Evolutionary conservation across 257 asterid species (phyloP).

Genomic region (Solanum clarkiae): DNA sequence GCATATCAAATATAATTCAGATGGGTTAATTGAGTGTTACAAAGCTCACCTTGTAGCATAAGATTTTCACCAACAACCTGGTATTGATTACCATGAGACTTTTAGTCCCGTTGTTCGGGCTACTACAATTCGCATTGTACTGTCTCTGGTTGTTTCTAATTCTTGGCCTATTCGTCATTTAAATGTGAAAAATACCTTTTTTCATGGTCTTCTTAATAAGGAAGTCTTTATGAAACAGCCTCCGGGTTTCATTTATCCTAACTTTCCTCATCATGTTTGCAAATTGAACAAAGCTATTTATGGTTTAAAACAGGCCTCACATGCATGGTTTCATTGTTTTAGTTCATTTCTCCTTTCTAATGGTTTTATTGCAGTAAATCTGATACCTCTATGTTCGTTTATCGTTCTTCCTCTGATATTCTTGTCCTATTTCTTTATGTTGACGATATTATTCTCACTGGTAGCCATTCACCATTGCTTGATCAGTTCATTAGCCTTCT

Average conservation of each 20-base stretch:
- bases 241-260: not conserved
- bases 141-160: not conserved
- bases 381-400: no score
- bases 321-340: not conserved
- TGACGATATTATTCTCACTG: no score
- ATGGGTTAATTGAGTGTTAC: not conserved
- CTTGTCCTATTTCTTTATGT: no score
- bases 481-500: not conserved
- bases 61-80: not conserved
- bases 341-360: not conserved
- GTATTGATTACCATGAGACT: not conserved
- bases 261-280: not conserved
- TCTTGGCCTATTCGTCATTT: not conserved
- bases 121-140: not conserved
- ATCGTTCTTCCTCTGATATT: no score
- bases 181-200: not conserved
- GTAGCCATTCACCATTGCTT: no score
- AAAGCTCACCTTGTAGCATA: not conserved
- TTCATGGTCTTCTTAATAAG: not conserved
- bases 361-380: no score
- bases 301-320: not conserved
- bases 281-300: not conserved
- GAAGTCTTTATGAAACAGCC: not conserved
- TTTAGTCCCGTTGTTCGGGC: not conserved
- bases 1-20: not conserved